Evolutionary conservation across 164 flowering plant species (phyloP).

Genomic region (Dillenia turbinata): DNA sequence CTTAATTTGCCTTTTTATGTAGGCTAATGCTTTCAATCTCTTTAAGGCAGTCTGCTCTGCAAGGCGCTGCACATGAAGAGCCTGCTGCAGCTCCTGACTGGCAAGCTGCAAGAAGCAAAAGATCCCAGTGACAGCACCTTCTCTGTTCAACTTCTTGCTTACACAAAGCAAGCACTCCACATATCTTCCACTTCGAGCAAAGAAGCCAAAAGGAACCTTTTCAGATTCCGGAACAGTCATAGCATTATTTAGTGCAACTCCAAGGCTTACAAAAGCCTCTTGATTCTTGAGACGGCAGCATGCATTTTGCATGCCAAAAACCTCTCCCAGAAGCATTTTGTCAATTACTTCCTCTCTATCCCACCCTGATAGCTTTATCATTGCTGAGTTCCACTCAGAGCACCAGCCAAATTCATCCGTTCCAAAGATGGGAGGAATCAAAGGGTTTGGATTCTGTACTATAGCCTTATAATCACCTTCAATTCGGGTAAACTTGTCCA

Average conservation of each 20-base stretch:
- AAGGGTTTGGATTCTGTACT: constrained; percentile 76
- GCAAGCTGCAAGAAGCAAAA: constrained; percentile 96
- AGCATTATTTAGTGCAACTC: constrained; percentile 73
- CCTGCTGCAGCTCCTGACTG: constrained; percentile 90
- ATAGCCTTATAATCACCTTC: constrained; percentile 95
- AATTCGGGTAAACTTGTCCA: constrained; percentile 97
- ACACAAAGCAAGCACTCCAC: constrained; percentile 83
- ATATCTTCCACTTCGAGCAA: constrained; percentile 61
- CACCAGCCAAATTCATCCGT: constrained; percentile 97
- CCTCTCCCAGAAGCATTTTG: constrained; percentile 91
- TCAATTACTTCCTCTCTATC: constrained; percentile 64
- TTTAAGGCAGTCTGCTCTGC: constrained; percentile 80
- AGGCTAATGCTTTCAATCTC: constrained; percentile 68
- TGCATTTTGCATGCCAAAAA: constrained; percentile 68
- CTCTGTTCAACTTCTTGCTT: constrained; percentile 67
- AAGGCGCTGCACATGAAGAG: constrained; percentile 77
- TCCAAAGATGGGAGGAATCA: constrained; percentile 95
- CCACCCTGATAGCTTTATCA: constrained; percentile 76
- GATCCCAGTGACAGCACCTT: constrained; percentile 80
- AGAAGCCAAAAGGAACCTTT: constrained; percentile 76
- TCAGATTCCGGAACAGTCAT: constrained; percentile 71
- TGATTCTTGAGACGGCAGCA: constrained; percentile 86
- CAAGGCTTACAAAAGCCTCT: constrained; percentile 75
- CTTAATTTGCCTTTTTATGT: constrained; percentile 71
- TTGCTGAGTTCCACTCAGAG: constrained; percentile 94